Conservation (phyloP, 768 basidiomycete genomes). For the Erythrobasidium yunnanense region DNA sequence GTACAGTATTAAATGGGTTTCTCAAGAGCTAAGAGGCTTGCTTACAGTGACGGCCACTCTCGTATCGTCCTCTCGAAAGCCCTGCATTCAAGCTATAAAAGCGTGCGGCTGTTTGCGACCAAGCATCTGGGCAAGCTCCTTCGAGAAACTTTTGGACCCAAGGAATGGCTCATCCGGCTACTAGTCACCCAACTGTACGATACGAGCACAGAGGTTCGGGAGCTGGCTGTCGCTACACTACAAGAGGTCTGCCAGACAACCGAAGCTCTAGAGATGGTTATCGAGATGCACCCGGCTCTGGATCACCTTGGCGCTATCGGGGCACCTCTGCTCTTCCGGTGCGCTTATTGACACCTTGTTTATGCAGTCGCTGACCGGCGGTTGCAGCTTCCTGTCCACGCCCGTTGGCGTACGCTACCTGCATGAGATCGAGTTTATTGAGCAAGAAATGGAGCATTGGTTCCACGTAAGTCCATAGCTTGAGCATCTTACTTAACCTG, state of each 20-base stretch:
- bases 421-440: constrained; percentile 81
- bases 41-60: constrained; percentile 74
- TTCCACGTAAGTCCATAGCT: constrained; percentile 57
- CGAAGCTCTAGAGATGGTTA: constrained; percentile 74
- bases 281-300: constrained; percentile 86
- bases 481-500: too few species aligned
- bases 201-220: constrained; percentile 75
- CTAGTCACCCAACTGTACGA: constrained; percentile 94
- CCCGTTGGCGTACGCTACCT: constrained; percentile 84
- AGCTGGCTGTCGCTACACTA: constrained; percentile 75
- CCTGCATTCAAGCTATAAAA: constrained; percentile 87
- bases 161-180: constrained; percentile 78
- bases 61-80: constrained; percentile 89
- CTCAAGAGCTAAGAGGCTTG: not conserved
- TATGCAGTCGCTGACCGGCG: not conserved
- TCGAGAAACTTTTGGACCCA: constrained; percentile 52
- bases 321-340: constrained; percentile 78
- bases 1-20: constrained; percentile 26
- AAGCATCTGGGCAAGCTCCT: constrained; percentile 73
- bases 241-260: constrained; percentile 79
- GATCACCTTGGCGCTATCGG: constrained; percentile 92
- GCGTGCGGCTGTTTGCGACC: constrained; percentile 78
- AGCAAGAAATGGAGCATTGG: constrained; percentile 91
- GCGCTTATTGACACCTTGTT: constrained; percentile 36
- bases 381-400: constrained; percentile 77